phyloP scores from a whole-genome alignment of 106 monocot genomes.

The Hemerocallis citrina region DNA sequence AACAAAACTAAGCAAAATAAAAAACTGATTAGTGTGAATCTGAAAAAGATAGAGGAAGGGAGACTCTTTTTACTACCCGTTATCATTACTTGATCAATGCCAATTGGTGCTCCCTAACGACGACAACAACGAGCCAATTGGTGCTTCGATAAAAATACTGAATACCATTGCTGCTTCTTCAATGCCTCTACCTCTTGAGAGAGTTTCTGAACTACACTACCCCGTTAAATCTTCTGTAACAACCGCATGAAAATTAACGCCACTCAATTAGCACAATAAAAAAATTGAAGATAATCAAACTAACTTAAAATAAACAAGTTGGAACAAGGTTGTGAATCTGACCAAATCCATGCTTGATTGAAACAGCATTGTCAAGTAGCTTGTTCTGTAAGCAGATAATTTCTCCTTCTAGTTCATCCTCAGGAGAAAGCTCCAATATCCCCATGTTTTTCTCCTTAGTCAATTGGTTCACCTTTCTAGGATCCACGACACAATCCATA shows the following conservation, averaged over 20 bases:
- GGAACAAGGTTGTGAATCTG: not conserved
- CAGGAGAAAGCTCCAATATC: slow-evolving; percentile 44
- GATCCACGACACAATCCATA: slow-evolving; percentile 2
- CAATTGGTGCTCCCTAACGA: no score
- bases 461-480: slow-evolving; percentile 21
- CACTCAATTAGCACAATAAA: no score
- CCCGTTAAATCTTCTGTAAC: slow-evolving; percentile 63
- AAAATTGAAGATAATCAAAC: not conserved
- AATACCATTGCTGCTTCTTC: slow-evolving; percentile 68
- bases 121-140: no score
- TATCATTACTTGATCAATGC: no score
- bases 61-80: no score
- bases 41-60: no score
- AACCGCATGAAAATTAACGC: not conserved
- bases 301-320: not conserved
- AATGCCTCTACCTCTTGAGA: slow-evolving; percentile 53
- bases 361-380: slow-evolving; percentile 50
- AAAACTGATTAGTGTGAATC: no score
- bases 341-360: slow-evolving; percentile 62
- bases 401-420: slow-evolving; percentile 98
- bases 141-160: no score
- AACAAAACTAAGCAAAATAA: no score
- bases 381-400: slow-evolving; percentile 67
- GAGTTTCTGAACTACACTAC: slow-evolving; percentile 42
- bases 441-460: slow-evolving; percentile 25